Conservation (phyloP, 345 rosid genomes). For the Salix koriyanagi region DNA sequence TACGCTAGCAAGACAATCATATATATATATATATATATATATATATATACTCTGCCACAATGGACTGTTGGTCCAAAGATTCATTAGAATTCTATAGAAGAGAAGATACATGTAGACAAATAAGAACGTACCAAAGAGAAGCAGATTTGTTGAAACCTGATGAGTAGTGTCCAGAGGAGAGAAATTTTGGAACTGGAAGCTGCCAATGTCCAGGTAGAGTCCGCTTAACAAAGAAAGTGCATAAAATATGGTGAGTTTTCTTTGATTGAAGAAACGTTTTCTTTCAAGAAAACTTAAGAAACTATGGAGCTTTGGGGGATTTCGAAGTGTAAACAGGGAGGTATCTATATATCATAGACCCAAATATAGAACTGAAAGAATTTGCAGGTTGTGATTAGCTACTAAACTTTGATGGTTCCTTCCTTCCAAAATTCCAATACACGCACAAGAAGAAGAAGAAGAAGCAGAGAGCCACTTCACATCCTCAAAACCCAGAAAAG, state of each 20-base stretch:
- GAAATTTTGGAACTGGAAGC: constrained; percentile 17
- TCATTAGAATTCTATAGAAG: background rate
- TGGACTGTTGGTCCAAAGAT: background rate
- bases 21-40: too few relatives aligned
- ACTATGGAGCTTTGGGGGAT: background rate
- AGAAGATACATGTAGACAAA: background rate
- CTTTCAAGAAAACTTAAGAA: background rate
- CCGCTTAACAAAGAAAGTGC: background rate
- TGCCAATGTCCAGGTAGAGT: constrained; percentile 8
- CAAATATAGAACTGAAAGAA: background rate
- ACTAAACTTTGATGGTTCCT: constrained; percentile 5
- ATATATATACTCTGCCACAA: background rate
- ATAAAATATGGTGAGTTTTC: background rate
- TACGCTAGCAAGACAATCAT: background rate
- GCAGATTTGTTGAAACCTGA: background rate
- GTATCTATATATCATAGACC: background rate
- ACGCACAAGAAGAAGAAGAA: background rate
- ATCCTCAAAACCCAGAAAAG: background rate
- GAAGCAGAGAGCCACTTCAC: constrained; percentile 8
- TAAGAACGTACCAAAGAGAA: constrained; percentile 10
- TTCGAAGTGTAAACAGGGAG: background rate
- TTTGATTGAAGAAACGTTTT: background rate
- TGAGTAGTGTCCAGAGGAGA: background rate
- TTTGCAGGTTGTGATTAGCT: background rate
- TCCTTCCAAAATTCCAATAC: constrained; percentile 9